Conservation (phyloP, 805 yeast species). For the Phaffomyces antillensis region DNA sequence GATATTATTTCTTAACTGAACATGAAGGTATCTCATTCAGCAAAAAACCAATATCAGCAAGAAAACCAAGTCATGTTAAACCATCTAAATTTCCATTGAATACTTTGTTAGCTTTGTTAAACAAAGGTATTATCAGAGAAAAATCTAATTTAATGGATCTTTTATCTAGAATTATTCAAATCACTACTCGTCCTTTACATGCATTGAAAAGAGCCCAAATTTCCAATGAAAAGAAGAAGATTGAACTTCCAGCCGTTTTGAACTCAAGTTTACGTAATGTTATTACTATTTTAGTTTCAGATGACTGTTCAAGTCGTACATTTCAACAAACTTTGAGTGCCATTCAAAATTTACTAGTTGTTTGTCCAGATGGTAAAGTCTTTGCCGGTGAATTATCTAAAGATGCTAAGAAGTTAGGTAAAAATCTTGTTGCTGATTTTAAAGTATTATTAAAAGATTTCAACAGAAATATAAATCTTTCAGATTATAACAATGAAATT, state of each 20-base stretch:
- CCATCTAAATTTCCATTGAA: constrained; percentile 67
- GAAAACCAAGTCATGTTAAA: constrained; percentile 29
- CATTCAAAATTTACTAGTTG: constrained; percentile 64
- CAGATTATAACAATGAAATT: constrained; percentile 45
- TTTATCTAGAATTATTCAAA: constrained; percentile 66
- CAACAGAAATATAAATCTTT: constrained; percentile 27
- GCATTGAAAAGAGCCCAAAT: constrained; percentile 39
- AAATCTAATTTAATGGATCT: constrained; percentile 73
- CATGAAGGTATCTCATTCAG: constrained; percentile 45
- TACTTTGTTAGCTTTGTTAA: constrained; percentile 53
- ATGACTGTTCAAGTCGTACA: constrained; percentile 79
- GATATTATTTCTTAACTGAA: constrained; percentile 72
- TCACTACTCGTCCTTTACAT: constrained; percentile 66
- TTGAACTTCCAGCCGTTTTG: constrained; percentile 57
- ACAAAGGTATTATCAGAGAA: constrained; percentile 55
- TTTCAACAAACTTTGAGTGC: constrained; percentile 78
- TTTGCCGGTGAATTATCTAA: constrained; percentile 64
- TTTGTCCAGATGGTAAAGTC: constrained; percentile 53
- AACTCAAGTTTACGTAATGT: constrained; percentile 53
- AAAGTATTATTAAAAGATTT: constrained; percentile 38
- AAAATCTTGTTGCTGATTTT: constrained; percentile 1
- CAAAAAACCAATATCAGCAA: constrained; percentile 27
- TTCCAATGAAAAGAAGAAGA: constrained; percentile 16
- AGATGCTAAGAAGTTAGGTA: constrained; percentile 55
- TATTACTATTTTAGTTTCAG: constrained; percentile 63